Evolutionary conservation across 768 basidiomycete species (phyloP).

Genomic region (Amanita rimosa): DNA sequence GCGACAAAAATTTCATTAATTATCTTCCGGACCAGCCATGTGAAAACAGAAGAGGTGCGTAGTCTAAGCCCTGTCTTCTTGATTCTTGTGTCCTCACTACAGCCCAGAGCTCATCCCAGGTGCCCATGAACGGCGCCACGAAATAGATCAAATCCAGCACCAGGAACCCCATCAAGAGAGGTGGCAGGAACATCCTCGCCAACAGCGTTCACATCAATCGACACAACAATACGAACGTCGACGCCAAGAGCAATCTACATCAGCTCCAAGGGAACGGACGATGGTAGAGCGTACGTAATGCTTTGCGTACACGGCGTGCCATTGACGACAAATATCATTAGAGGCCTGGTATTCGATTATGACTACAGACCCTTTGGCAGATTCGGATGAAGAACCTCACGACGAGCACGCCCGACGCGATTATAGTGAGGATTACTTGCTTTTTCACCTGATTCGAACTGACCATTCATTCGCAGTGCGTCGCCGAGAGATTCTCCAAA

Average conservation of each 20-base stretch:
- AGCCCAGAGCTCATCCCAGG: background rate
- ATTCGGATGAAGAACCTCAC: slow-evolving; percentile 63
- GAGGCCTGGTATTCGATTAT: slow-evolving; percentile 66
- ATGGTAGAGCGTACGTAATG: slow-evolving; percentile 35
- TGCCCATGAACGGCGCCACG: background rate
- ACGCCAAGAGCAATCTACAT: slow-evolving; percentile 6
- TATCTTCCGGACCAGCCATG: background rate
- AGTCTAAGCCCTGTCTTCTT: background rate
- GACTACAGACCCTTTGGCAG: slow-evolving; percentile 51
- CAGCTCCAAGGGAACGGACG: slow-evolving; percentile 20
- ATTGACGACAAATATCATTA: slow-evolving; percentile 18
- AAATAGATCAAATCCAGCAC: background rate
- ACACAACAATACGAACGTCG: background rate
- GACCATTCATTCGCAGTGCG: background rate
- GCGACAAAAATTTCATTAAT: slow-evolving; percentile 2
- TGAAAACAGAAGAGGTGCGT: background rate
- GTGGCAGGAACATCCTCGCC: background rate
- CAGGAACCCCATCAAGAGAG: background rate
- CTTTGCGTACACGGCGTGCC: slow-evolving; percentile 4
- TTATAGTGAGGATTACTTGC: slow-evolving; percentile 37
- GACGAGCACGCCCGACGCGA: slow-evolving; percentile 55
- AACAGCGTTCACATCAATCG: slow-evolving; percentile 8
- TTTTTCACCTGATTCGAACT: background rate
- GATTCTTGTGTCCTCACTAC: background rate
- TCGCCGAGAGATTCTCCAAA: slow-evolving; percentile 4